phyloP scores from a whole-genome alignment of 345 rosid species.

The Noccaea caerulescens region DNA sequence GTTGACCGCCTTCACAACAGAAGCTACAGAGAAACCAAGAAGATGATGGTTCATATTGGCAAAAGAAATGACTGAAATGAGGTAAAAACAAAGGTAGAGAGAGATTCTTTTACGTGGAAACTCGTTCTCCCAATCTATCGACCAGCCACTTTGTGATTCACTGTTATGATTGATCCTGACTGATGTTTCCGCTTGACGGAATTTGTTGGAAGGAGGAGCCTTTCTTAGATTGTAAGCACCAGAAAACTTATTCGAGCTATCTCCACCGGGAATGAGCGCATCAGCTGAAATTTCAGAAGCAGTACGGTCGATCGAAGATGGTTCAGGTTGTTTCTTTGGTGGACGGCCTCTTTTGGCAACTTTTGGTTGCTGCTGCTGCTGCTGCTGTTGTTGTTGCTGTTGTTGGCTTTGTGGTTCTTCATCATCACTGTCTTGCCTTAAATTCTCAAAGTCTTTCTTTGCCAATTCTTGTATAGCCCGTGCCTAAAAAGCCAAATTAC shows the following conservation, averaged over 20 bases:
- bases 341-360: constrained; percentile 52
- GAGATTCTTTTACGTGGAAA: constrained; percentile 68
- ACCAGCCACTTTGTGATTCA: constrained; percentile 59
- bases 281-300: constrained; percentile 71
- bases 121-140: constrained; percentile 85
- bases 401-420: constrained; percentile 60
- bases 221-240: constrained; percentile 73
- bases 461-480: constrained; percentile 89
- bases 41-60: constrained; percentile 18
- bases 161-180: constrained; percentile 55
- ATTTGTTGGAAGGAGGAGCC: constrained; percentile 51
- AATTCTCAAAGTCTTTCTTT: constrained; percentile 84
- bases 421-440: constrained; percentile 93
- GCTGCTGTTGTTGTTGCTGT: constrained; percentile 57
- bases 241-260: constrained; percentile 48
- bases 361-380: constrained; percentile 64
- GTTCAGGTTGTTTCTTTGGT: constrained; percentile 66
- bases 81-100: constrained; percentile 10
- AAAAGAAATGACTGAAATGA: background rate
- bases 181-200: constrained; percentile 61
- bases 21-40: constrained; percentile 59
- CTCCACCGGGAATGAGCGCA: constrained; percentile 67
- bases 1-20: constrained; percentile 82
- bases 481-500: constrained; percentile 58
- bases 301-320: constrained; percentile 56